These are phyloP conservation scores for Lachnellula occidentalis DNA, from an alignment of 2,329 filamentous ascomycete genomes.

Conservation along the genomic window DNA sequence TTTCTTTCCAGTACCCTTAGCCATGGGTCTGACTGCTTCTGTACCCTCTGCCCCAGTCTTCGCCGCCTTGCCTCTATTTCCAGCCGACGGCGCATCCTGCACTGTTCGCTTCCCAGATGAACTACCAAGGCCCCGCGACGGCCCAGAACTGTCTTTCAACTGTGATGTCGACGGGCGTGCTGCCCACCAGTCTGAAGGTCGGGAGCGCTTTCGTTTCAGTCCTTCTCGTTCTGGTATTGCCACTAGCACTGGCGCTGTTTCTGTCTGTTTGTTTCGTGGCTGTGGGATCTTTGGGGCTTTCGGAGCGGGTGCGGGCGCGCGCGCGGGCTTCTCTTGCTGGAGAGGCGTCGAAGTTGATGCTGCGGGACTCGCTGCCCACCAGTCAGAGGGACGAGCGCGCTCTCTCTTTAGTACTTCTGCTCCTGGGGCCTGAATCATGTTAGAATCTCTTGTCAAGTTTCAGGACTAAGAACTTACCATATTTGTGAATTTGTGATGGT, in stretches of 20 bases:
- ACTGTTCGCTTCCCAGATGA: not conserved
- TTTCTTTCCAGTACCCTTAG: not conserved
- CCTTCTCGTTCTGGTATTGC: not conserved
- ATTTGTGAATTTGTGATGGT: constrained; percentile 3
- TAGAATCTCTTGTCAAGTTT: not conserved
- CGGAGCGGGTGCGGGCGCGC: not conserved
- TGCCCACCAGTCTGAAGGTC: constrained; percentile 14
- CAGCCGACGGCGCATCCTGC: constrained; percentile 3
- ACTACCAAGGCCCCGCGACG: not conserved
- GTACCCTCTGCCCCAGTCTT: not conserved
- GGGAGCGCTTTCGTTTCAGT: constrained; percentile 10
- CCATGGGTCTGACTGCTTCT: not conserved
- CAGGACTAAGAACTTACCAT: constrained; percentile 1
- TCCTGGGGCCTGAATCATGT: constrained; percentile 17
- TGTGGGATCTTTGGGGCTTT: not conserved
- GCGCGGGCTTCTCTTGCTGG: constrained; percentile 6
- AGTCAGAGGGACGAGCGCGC: constrained; percentile 24
- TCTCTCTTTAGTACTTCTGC: constrained; percentile 21
- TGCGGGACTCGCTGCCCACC: constrained; percentile 21
- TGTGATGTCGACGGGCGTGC: constrained; percentile 1
- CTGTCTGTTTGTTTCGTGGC: not conserved
- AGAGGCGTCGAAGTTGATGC: constrained; percentile 5
- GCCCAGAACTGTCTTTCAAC: not conserved
- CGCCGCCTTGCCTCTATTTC: constrained; percentile 1
- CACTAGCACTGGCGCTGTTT: no score